Evolutionary conservation across 1,139 yeast species (phyloP).

Genomic region (Entelexis sorbosivorans): DNA sequence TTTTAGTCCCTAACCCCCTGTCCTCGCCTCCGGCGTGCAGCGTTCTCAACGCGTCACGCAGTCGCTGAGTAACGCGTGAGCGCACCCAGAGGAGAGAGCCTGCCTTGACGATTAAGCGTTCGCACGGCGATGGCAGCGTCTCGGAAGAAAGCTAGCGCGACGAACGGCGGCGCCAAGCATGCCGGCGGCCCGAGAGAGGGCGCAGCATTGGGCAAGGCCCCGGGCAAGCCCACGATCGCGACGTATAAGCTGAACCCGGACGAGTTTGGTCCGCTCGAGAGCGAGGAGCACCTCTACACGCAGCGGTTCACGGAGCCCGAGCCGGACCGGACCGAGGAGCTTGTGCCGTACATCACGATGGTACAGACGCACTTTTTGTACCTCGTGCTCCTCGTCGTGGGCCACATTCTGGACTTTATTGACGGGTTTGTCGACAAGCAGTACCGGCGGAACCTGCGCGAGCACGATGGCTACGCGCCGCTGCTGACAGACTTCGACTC

Average conservation of each 20-base stretch:
- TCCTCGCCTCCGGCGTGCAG: background rate
- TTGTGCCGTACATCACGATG: conserved; percentile 69
- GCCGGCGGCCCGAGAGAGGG: background rate
- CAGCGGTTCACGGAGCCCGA: conserved; percentile 25
- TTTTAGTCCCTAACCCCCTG: background rate
- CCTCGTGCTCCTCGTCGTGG: conserved; percentile 69
- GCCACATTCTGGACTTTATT: conserved; percentile 81
- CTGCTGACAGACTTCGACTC: conserved; percentile 90
- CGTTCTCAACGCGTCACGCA: conserved; percentile 1
- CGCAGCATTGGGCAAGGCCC: background rate
- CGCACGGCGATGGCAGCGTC: conserved; percentile 2
- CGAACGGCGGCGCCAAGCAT: background rate
- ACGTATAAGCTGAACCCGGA: conserved; percentile 13
- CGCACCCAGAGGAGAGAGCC: background rate
- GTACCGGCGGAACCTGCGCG: conserved; percentile 51
- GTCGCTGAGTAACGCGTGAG: conserved; percentile 5
- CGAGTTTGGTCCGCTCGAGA: conserved; percentile 42
- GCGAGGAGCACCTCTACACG: conserved; percentile 37
- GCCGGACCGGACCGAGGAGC: conserved; percentile 26
- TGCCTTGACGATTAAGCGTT: background rate
- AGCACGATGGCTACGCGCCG: conserved; percentile 87
- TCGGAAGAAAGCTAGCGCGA: conserved; percentile 3
- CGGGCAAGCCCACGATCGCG: background rate
- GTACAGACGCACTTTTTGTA: conserved; percentile 77
- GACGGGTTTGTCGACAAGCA: conserved; percentile 61